phyloP scores from a whole-genome alignment of 2,329 filamentous ascomycete species.

The Cytospora schulzeri region DNA sequence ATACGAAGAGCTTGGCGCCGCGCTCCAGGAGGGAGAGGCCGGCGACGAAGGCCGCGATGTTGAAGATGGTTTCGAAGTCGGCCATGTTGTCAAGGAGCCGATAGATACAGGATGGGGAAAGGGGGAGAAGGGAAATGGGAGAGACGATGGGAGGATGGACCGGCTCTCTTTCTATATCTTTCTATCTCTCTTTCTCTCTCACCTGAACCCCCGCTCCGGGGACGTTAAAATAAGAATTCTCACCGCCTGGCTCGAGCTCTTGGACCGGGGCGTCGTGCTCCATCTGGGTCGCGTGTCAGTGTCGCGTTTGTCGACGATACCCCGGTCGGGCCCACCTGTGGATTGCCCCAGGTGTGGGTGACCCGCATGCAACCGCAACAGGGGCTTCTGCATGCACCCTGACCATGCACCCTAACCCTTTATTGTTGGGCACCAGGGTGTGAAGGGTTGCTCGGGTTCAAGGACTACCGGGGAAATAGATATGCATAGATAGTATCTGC shows the following conservation, averaged over 20 bases:
- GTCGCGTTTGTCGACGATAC: constrained; percentile 16
- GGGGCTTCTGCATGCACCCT: background rate
- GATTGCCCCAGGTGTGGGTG: background rate
- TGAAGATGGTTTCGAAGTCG: constrained; percentile 36
- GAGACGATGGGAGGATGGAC: background rate
- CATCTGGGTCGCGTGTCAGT: constrained; percentile 22
- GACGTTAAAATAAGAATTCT: constrained; percentile 17
- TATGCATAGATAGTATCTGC: too few species aligned
- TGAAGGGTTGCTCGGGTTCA: background rate
- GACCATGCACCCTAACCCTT: background rate
- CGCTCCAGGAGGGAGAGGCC: constrained; percentile 53
- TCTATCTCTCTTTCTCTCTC: background rate
- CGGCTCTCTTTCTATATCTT: background rate
- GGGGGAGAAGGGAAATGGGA: background rate
- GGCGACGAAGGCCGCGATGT: constrained; percentile 45
- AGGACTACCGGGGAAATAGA: too few species aligned
- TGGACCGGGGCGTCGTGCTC: constrained; percentile 13
- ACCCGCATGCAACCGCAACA: background rate
- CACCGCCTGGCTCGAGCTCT: constrained; percentile 21
- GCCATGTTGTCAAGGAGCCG: constrained; percentile 12
- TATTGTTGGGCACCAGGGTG: background rate
- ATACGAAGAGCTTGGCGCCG: constrained; percentile 55
- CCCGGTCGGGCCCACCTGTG: constrained; percentile 16
- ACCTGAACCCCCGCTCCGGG: background rate
- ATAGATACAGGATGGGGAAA: too few species aligned